These are phyloP conservation scores for Cyclotella distinguenda DNA, from an alignment of 108 stramenopile genomes.

Conservation along the genomic window DNA sequence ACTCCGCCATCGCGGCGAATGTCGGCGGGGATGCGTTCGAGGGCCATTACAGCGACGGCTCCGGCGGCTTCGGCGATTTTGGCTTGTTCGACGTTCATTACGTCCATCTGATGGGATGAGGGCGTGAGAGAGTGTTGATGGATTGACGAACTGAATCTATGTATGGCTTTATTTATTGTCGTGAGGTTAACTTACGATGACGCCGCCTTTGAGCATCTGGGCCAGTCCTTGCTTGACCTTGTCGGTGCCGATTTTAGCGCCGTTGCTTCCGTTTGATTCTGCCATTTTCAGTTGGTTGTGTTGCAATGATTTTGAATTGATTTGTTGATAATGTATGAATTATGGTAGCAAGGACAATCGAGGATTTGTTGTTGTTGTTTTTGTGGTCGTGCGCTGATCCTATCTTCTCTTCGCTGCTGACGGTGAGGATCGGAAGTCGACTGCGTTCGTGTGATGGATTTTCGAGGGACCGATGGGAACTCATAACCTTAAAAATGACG, in stretches of 20 bases:
- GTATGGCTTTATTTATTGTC: not conserved
- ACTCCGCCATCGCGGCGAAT: constrained; percentile 98
- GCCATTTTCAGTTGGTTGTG: constrained; percentile 21
- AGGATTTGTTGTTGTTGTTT: no score
- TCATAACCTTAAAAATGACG: no score
- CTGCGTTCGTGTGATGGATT: no score
- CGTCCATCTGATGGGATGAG: constrained; percentile 84
- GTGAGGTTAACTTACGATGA: constrained; percentile 80
- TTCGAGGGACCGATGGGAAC: no score
- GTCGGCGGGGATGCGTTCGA: constrained; percentile 99
- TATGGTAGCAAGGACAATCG: no score
- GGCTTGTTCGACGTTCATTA: constrained; percentile 95
- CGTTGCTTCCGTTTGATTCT: constrained; percentile 31
- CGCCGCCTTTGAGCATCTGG: constrained; percentile 98
- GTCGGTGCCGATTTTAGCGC: constrained; percentile 68
- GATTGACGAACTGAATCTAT: not conserved
- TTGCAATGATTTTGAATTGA: not conserved
- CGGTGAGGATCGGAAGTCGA: no score
- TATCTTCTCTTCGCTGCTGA: no score
- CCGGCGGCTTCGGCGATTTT: constrained; percentile 97
- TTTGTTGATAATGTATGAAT: not conserved
- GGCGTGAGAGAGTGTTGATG: not conserved
- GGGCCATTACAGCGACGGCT: constrained; percentile 99
- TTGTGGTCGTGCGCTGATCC: no score
- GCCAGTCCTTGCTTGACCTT: constrained; percentile 95